Percentiles rank a stretch among this genome's conserved stretches.
Conservation (phyloP, 169 alveolate species). For the Plasmodium reichenowi region DNA sequence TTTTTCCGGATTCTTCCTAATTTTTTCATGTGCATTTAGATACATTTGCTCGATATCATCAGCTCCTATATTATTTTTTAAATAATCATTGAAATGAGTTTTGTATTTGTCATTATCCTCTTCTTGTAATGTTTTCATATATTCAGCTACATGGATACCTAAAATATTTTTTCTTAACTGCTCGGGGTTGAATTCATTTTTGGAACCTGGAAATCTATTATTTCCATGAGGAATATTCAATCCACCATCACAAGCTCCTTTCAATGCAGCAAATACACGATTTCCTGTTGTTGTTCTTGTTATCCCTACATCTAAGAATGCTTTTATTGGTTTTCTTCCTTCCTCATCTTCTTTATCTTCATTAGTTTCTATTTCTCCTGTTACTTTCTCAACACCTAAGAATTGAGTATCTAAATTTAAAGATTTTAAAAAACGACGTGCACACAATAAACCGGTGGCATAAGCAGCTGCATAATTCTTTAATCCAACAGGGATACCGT, state of each 20-base stretch:
- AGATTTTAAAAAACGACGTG: conserved; percentile 97
- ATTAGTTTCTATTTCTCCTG: conserved; percentile 92
- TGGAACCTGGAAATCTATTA: conserved; percentile 99
- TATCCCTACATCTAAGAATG: conserved; percentile 99
- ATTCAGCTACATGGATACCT: conserved; percentile 98
- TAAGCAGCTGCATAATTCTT: conserved; percentile 99
- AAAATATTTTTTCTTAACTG: conserved; percentile 98
- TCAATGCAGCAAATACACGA: conserved; percentile 99
- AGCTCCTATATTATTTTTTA: conserved; percentile 93
- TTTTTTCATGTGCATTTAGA: conserved; percentile 97
- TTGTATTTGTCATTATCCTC: conserved; percentile 97
- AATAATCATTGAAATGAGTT: conserved; percentile 96
- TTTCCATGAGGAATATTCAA: conserved; percentile 98
- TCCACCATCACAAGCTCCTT: conserved; percentile 99
- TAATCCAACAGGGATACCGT: conserved; percentile 98
- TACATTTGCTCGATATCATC: conserved; percentile 97
- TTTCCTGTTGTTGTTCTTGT: conserved; percentile 99
- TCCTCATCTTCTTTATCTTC: conserved; percentile 95
- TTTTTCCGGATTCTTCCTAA: conserved; percentile 96
- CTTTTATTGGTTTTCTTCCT: conserved; percentile 99
- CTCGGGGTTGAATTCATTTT: conserved; percentile 96
- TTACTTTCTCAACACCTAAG: conserved; percentile 94
- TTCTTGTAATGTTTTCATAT: conserved; percentile 96
- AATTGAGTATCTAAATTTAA: conserved; percentile 94
- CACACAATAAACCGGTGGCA: conserved; percentile 97